These are phyloP conservation scores for Colletotrichum costaricense DNA, from an alignment of 2,329 filamentous ascomycete genomes.

Conservation along the genomic window DNA sequence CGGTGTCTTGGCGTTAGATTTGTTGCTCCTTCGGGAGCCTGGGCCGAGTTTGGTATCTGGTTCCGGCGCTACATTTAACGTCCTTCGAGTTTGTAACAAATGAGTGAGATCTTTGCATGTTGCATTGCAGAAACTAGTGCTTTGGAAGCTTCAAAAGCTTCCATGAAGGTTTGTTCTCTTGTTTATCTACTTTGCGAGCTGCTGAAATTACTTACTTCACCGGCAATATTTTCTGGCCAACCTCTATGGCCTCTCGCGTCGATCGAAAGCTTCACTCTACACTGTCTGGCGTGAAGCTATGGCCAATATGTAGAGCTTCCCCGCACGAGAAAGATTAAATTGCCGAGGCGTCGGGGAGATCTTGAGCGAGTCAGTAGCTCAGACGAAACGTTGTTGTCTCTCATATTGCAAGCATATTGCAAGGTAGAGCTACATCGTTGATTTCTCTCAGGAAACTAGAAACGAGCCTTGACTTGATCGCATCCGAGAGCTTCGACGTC, in stretches of 20 bases:
- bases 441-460: background rate
- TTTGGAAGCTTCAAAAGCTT: background rate
- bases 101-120: background rate
- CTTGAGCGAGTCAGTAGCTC: background rate
- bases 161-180: background rate
- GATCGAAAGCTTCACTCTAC: background rate
- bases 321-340: background rate
- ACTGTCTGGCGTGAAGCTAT: background rate
- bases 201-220: background rate
- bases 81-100: background rate
- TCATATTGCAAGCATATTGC: background rate
- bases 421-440: background rate
- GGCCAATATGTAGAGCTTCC: constrained; percentile 1
- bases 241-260: too few relatives aligned
- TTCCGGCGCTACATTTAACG: background rate
- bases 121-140: background rate
- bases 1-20: background rate
- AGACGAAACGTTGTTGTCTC: background rate
- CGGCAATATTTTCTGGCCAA: background rate
- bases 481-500: background rate
- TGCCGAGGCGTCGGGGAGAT: constrained; percentile 11
- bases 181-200: background rate
- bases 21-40: background rate
- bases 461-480: background rate
- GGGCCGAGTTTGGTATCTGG: background rate